These are phyloP conservation scores for Carallia brachiata DNA, from an alignment of 345 rosid species.

Conservation along the genomic window DNA sequence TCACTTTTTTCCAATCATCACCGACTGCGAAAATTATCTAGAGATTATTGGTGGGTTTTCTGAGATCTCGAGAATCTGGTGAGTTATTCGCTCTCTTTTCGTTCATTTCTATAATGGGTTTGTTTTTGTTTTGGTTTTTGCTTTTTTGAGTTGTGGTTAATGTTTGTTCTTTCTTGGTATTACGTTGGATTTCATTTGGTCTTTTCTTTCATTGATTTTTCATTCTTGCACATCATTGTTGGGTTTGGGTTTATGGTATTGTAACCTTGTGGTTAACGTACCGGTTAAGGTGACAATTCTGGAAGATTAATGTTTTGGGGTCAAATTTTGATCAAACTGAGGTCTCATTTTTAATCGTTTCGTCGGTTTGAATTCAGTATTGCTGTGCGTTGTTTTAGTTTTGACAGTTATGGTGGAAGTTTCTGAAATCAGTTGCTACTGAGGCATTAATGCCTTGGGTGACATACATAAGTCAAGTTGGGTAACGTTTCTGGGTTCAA, in stretches of 20 bases:
- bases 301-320: not conserved
- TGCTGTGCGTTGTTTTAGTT: not conserved
- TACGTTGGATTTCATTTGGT: too few species aligned
- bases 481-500: not conserved
- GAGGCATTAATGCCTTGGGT: slow-evolving; percentile 7
- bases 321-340: not conserved
- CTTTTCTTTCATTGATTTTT: not conserved
- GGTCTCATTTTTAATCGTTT: not conserved
- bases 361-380: not conserved
- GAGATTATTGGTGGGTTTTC: not conserved
- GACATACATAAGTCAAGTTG: not conserved
- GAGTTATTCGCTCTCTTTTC: slow-evolving; percentile 16
- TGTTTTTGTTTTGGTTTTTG: not conserved
- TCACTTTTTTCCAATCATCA: not conserved
- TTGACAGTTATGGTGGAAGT: not conserved
- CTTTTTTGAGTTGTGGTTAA: not conserved
- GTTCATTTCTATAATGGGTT: not conserved
- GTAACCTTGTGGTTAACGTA: not conserved
- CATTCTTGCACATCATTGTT: too few species aligned
- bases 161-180: not conserved
- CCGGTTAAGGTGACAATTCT: not conserved
- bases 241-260: not conserved
- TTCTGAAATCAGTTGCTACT: slow-evolving; percentile 20
- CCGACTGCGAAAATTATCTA: not conserved
- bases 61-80: slow-evolving; percentile 45